These are phyloP conservation scores for Pleurozium schreberi DNA, from an alignment of 225 moss, liverwort and hornwort species.

Conservation along the genomic window DNA sequence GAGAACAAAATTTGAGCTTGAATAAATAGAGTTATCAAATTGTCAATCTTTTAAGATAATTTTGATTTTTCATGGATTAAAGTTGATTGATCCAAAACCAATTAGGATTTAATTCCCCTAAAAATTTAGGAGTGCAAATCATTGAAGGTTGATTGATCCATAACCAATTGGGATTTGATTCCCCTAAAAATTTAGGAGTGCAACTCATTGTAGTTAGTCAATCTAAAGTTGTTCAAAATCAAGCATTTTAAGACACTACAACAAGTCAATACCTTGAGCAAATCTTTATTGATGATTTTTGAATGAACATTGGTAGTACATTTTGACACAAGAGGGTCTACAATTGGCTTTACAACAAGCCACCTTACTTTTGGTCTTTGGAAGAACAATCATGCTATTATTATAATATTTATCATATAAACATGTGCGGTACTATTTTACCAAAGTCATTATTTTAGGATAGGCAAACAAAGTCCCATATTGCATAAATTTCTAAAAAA, in stretches of 20 bases:
- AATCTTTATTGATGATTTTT: background rate
- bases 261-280: background rate
- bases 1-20: background rate
- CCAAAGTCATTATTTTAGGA: background rate
- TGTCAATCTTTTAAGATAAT: background rate
- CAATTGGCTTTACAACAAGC: background rate
- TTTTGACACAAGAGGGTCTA: background rate
- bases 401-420: background rate
- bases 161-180: background rate
- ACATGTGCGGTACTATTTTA: background rate
- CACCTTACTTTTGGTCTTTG: background rate
- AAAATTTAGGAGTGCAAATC: background rate
- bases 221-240: background rate
- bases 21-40: background rate
- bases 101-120: background rate
- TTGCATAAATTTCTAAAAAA: background rate
- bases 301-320: background rate
- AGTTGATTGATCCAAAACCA: background rate
- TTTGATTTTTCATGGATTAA: background rate
- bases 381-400: background rate
- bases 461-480: background rate
- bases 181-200: background rate
- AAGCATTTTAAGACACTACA: accelerated
- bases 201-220: background rate
- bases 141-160: background rate